A percentile compares a stretch with the other conserved stretches of the same genome.
These are phyloP conservation scores for Alternaria gaisen DNA, from an alignment of 2,329 filamentous ascomycete genomes.

Conservation along the genomic window DNA sequence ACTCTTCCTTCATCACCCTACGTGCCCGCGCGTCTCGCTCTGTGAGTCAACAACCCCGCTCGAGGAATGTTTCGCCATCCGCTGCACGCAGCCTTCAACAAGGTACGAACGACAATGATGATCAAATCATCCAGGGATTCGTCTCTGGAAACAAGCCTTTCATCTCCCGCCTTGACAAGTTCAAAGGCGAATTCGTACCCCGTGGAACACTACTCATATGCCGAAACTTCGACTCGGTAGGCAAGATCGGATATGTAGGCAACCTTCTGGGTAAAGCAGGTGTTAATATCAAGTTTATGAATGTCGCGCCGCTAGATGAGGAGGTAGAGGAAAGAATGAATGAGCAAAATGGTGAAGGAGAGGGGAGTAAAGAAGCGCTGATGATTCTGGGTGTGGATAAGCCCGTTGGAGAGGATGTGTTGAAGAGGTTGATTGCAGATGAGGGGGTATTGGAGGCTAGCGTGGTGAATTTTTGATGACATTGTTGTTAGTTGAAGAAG, in stretches of 20 bases:
- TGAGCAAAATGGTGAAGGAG: constrained; percentile 14
- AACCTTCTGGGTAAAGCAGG: constrained; percentile 72
- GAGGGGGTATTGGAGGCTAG: constrained; percentile 63
- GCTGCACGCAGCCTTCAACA: constrained; percentile 24
- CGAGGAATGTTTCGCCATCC: constrained; percentile 41
- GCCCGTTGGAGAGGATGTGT: constrained; percentile 66
- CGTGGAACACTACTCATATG: constrained; percentile 79
- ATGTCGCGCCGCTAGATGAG: constrained; percentile 68
- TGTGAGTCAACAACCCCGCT: constrained; percentile 38
- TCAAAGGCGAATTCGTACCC: constrained; percentile 76
- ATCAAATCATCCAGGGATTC: constrained; percentile 71
- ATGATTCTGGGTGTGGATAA: constrained; percentile 83
- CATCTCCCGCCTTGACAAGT: constrained; percentile 77
- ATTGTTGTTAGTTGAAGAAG: background rate
- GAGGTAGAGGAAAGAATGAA: constrained; percentile 39
- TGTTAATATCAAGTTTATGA: constrained; percentile 85
- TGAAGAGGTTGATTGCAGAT: constrained; percentile 58
- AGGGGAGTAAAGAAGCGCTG: constrained; percentile 69
- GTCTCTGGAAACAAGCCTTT: constrained; percentile 70
- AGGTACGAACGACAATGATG: constrained; percentile 35
- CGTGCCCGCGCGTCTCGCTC: constrained; percentile 60
- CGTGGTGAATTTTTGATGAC: constrained; percentile 56
- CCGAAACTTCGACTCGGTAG: constrained; percentile 81
- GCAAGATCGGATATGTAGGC: constrained; percentile 84
- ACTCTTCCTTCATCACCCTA: constrained; percentile 76